These are phyloP conservation scores for Salix suchowensis DNA, from an alignment of 345 rosid species.

Conservation along the genomic window DNA sequence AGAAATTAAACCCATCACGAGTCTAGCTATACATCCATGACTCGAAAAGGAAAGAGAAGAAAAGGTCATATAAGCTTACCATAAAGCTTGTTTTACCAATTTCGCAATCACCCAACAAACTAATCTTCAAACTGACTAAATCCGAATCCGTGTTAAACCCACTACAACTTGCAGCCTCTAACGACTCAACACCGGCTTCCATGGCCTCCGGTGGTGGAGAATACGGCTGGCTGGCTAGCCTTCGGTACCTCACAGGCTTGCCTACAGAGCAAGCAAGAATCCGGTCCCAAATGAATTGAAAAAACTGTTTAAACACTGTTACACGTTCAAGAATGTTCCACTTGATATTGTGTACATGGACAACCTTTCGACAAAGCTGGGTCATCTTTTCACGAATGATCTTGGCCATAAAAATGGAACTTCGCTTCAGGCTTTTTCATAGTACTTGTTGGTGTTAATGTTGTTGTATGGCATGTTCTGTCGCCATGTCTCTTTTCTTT, in stretches of 20 bases:
- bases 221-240: slow-evolving; percentile 41
- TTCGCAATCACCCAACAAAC: slow-evolving; percentile 85
- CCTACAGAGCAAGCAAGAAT: slow-evolving; percentile 71
- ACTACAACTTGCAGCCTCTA: slow-evolving; percentile 18
- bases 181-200: background rate
- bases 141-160: slow-evolving; percentile 59
- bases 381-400: slow-evolving; percentile 46
- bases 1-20: background rate
- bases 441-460: background rate
- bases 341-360: slow-evolving; percentile 45
- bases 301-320: slow-evolving; percentile 55
- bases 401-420: slow-evolving; percentile 37
- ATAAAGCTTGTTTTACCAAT: slow-evolving; percentile 91
- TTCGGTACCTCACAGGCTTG: slow-evolving; percentile 50
- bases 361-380: slow-evolving; percentile 47
- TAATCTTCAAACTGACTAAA: slow-evolving; percentile 83
- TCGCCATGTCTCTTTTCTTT: background rate
- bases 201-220: slow-evolving; percentile 28
- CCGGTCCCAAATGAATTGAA: slow-evolving; percentile 69
- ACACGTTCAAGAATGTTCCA: slow-evolving; percentile 57
- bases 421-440: slow-evolving; percentile 6
- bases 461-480: background rate
- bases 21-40: background rate
- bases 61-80: slow-evolving; percentile 32
- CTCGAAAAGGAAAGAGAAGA: background rate